Evolutionary conservation across 495 filamentous ascomycete species (phyloP), one percentile per base, ranked within the genome.

Genomic region (Lepraria neglecta): DNA sequence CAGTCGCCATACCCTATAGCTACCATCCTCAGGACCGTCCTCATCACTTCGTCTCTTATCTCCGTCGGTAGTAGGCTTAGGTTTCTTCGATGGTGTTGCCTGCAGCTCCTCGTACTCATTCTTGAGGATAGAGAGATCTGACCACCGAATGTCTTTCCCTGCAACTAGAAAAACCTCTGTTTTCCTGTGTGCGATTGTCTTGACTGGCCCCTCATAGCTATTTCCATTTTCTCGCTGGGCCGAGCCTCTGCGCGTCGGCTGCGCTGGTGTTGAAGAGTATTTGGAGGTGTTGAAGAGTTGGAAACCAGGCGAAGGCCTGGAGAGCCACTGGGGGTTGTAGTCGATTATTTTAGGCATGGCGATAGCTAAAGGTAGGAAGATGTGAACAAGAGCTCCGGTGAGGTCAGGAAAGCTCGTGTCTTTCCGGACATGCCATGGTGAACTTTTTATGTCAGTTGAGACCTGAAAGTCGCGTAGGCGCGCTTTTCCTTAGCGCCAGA

Each of bases 81-180:
- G 28, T 38, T 57, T 70, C 52, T 64, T 62, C 17, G 66, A 62
- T n/a, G 58, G 65, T 38, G 55, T 66, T 66, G 67, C 68, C 75
- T 77, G 64, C 48, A 70, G 67, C 52, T 79, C 77, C 67, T 82
- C 80, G 79, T 83, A 89, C 67, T 82, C 77, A 65, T 91, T 84
- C 72, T 91, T 92, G 58, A 96, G 72, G 60, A 80, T 77, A 44
- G 80, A 80, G 10, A 96, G 76, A 72, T 92, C 86, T 7, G 86
- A 84, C 91, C 91, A 96, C 68, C 90, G 79, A 43, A 96, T 88
- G 71, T 95, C 84, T 65, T 87, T 92, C 33, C 89, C 90, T 14
- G 87, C 84, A 15, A 89, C 90, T 1, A 87, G 84, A 70, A 96
- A 95, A 1, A 95, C 76, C 65, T 96, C 88, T 35, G 86, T 88